Base-by-base conservation (phyloP, 2,329 filamentous ascomycete species). In the Colletotrichum higginsianum region DNA sequence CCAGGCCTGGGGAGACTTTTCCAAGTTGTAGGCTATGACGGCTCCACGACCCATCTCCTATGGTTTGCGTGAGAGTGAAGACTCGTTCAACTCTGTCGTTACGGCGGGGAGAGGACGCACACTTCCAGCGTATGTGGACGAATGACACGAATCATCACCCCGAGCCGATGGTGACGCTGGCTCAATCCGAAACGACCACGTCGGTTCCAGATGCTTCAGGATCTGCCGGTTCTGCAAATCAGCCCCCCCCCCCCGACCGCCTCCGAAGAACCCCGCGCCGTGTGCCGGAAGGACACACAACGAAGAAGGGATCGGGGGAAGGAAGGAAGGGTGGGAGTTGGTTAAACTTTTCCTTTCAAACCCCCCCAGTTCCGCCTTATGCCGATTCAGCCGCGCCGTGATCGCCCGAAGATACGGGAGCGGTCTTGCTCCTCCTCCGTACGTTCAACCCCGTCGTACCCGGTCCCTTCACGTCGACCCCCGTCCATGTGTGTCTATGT, bases 321-420 rank as follows among this genome's bases (percentile, higher is more conserved):
- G 42, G 2, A 30, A 58, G 46, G 46, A 50, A 35, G 42, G 4
- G 44, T 15, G 55, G 55, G 35, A 18, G 55, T 46, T 38, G 64
- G 11, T 21, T 21, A 49, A 15, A 21, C 3, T 38, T 2, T 50
- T 21, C 52, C 40, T 42, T 35, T 35, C 67, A 61, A 23, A 26
- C 12, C 30, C 30, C 44, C 38, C 11, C 42, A 67, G 46, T 52
- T 47, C 38, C 21, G 30, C 30, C 50, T 21, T 47, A 30, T 40
- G 68, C 68, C 65, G 58, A 56, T 38, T 38, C 47, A 44, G 30
- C 57, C 40, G 57, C 58, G 30, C 52, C 58, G 68, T 71, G 68
- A 71, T 68, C 58, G 57, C 58, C 57, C 46, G 65, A 68, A 44
- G 23, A 56, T 21, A 40, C 64, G 68, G 57, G 52, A 52, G 58